These are phyloP conservation scores for Globisporangium cystogenes DNA, from an alignment of 352 stramenopile genomes.

Conservation along the genomic window DNA sequence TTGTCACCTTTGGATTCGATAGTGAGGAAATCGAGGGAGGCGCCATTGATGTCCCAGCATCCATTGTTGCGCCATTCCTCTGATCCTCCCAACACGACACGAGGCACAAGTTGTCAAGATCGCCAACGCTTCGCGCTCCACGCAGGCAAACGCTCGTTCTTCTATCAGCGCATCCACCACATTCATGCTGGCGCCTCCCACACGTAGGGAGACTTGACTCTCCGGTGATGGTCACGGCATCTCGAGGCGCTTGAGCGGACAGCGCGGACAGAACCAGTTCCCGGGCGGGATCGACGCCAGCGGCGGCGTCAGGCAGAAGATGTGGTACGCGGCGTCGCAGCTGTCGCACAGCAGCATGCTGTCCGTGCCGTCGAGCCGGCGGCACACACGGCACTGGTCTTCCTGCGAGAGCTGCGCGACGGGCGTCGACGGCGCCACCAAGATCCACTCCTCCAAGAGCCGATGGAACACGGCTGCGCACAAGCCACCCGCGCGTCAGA, in stretches of 20 bases:
- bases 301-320: conserved; percentile 70
- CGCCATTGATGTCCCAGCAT: too few relatives aligned
- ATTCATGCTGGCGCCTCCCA: not conserved
- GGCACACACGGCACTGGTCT: conserved; percentile 64
- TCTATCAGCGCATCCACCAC: not conserved
- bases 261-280: conserved; percentile 80
- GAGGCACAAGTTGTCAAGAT: too few relatives aligned
- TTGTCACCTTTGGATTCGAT: too few relatives aligned
- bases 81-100: too few relatives aligned
- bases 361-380: conserved; percentile 56
- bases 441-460: conserved; percentile 75
- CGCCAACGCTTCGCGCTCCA: too few relatives aligned
- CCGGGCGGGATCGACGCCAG: conserved; percentile 53
- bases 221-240: conserved; percentile 5
- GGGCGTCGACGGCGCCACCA: conserved; percentile 42
- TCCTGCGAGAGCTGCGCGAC: conserved; percentile 50
- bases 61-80: too few relatives aligned
- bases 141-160: not conserved
- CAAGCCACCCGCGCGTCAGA: not conserved
- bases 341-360: conserved; percentile 82
- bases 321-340: conserved; percentile 80
- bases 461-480: conserved; percentile 66
- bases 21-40: too few relatives aligned
- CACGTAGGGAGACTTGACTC: not conserved
- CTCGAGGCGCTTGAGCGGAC: conserved; percentile 40